Evolutionary conservation across 2,329 filamentous ascomycete genomes (phyloP).

Genomic region (Trichophyton schoenleinii): DNA sequence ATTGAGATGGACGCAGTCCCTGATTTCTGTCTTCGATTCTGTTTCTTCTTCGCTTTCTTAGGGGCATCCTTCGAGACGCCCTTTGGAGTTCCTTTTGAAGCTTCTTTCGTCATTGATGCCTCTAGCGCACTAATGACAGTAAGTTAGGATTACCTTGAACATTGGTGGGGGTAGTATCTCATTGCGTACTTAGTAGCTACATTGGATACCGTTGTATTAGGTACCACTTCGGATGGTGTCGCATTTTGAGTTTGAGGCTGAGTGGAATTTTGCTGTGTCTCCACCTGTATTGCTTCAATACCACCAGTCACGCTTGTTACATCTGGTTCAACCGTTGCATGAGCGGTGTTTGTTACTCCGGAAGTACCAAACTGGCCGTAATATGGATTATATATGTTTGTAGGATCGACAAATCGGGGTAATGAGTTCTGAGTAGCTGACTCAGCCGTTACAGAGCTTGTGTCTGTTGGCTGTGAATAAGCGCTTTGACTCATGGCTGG

Average conservation of each 20-base stretch:
- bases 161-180: not conserved
- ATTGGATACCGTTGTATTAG: not conserved
- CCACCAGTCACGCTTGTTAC: not conserved
- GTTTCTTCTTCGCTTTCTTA: not conserved
- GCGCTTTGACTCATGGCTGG: not conserved
- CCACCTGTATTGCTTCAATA: not conserved
- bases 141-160: not conserved
- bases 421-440: constrained; percentile 9
- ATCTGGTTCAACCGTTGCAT: not conserved
- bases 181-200: not conserved
- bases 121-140: not conserved
- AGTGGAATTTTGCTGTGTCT: not conserved
- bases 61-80: not conserved
- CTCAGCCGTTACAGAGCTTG: not conserved
- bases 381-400: constrained; percentile 43
- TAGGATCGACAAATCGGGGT: constrained; percentile 40
- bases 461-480: not conserved
- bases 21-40: not conserved
- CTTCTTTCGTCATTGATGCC: not conserved
- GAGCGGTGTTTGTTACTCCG: not conserved
- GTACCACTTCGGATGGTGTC: not conserved
- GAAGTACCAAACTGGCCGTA: constrained; percentile 34
- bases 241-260: not conserved
- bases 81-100: not conserved
- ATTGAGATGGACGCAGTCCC: not conserved